Base-by-base conservation (phyloP, 2,329 filamentous ascomycete species). In the Botrytis fragariae region DNA sequence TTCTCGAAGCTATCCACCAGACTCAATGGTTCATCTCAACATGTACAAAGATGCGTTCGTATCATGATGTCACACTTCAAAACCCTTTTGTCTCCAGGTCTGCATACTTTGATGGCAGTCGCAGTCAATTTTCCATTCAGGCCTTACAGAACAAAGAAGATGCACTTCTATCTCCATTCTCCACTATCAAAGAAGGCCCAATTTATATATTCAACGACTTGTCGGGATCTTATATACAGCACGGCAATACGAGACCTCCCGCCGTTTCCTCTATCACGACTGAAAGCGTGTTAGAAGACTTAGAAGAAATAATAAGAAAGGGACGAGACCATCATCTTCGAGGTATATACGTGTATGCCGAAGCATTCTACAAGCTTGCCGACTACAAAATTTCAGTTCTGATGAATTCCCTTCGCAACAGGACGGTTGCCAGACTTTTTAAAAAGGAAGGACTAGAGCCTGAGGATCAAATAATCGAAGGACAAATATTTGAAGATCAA, bases 21-120 rank as follows among this genome's bases (percentile, higher is more conserved):
- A 39, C 45, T n/a, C 18, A 67, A 22, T 67, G 22, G 32, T 37
- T 54, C 4, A 20, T 39, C 18, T 22, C 39, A 18, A 12, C 42
- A 25, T 25, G 25, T 10, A 29, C 37, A 10, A 0, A n/a, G 7
- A 14, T 0, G 10, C 35, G 16, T 37, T n/a, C 22, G n/a, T 12
- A n/a, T 20, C 64, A 67, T 22, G 32, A 54, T 2, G 18, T 67
- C 22, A 37, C 29, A 54, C 45, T 67, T 14, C 45, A 51, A n/a
- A n/a, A 39, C 22, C 45, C 45, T 39, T 51, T 67, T 35, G 44
- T 51, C 35, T 7, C 44, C 29, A 22, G 7, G 22, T 65, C 14
- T 14, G 5, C 44, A 64, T 5, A 29, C 7, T 5, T 32, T 32
- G 10, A 9, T 8, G 18, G 14, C 10, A 51, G 45, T n/a, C 12